Evolutionary conservation across 169 alveolate genomes (phyloP).

Genomic region (Plasmodium gallinaceum): DNA sequence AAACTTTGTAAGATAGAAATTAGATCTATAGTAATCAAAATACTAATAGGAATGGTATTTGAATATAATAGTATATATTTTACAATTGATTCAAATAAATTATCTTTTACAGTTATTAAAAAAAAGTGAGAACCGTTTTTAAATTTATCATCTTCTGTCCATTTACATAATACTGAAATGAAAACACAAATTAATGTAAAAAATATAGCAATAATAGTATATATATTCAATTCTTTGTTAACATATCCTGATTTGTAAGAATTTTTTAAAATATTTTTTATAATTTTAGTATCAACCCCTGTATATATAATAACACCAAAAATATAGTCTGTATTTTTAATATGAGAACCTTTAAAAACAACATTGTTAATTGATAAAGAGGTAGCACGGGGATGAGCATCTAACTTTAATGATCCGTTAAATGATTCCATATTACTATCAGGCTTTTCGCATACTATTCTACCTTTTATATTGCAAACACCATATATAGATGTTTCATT

Average conservation of each 20-base stretch:
- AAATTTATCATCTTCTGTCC: slow-evolving; percentile 77
- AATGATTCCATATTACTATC: slow-evolving; percentile 83
- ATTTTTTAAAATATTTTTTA: slow-evolving; percentile 79
- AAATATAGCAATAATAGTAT: slow-evolving; percentile 70
- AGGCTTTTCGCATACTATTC: slow-evolving; percentile 85
- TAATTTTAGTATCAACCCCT: slow-evolving; percentile 86
- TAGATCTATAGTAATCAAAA: slow-evolving; percentile 54
- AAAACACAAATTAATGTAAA: slow-evolving; percentile 64
- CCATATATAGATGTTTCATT: slow-evolving; percentile 84
- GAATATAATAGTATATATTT: slow-evolving; percentile 56
- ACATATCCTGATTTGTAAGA: slow-evolving; percentile 80
- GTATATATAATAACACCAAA: slow-evolving; percentile 86
- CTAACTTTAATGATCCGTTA: slow-evolving; percentile 83
- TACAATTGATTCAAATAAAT: slow-evolving; percentile 56
- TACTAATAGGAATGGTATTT: slow-evolving; percentile 67
- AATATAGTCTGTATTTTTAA: slow-evolving; percentile 83
- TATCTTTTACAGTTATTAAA: slow-evolving; percentile 53
- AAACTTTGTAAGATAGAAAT: slow-evolving; percentile 69
- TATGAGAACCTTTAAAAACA: slow-evolving; percentile 84
- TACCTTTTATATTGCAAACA: slow-evolving; percentile 81
- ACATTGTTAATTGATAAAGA: slow-evolving; percentile 81
- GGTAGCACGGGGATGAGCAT: slow-evolving; percentile 87
- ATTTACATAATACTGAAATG: slow-evolving; percentile 67
- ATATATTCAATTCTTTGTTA: slow-evolving; percentile 79
- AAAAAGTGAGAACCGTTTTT: slow-evolving; percentile 48